Evolutionary conservation across 768 basidiomycete genomes (phyloP).

Genomic region (Tricholoma sp.): DNA sequence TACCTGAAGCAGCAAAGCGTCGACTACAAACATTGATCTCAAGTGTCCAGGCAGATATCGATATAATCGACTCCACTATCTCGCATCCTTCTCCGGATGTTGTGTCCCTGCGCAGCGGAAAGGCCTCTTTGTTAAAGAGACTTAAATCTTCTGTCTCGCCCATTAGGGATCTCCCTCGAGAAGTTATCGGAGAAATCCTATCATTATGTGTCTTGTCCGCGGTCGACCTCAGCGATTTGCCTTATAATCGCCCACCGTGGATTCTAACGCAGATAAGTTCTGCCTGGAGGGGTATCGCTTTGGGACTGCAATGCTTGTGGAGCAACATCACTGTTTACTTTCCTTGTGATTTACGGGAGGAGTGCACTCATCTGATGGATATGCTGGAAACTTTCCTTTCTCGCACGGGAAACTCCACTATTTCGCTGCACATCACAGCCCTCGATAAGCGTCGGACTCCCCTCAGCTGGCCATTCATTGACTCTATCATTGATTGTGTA

Average conservation of each 20-base stretch:
- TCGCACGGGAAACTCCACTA: background rate
- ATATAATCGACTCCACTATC: too few species aligned
- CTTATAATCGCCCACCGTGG: background rate
- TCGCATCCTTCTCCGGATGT: too few species aligned
- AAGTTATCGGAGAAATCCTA: background rate
- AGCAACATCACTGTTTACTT: background rate
- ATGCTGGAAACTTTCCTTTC: background rate
- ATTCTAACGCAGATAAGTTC: background rate
- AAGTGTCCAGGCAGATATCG: too few species aligned
- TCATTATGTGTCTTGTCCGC: background rate
- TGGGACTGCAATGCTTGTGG: background rate
- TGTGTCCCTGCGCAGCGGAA: too few species aligned
- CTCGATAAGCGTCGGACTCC: background rate
- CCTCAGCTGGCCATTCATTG: background rate
- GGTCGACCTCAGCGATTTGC: background rate
- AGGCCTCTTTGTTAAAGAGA: too few species aligned
- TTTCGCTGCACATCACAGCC: background rate
- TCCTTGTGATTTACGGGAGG: background rate
- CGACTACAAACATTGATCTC: background rate
- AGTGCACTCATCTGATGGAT: background rate
- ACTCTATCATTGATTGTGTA: background rate
- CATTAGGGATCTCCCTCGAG: background rate
- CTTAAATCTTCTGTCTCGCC: too few species aligned
- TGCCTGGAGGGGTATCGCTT: background rate
- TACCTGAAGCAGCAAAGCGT: background rate